Evolutionary conservation across 2,329 filamentous ascomycete species (phyloP).

Genomic region (Aureobasidium sp.): DNA sequence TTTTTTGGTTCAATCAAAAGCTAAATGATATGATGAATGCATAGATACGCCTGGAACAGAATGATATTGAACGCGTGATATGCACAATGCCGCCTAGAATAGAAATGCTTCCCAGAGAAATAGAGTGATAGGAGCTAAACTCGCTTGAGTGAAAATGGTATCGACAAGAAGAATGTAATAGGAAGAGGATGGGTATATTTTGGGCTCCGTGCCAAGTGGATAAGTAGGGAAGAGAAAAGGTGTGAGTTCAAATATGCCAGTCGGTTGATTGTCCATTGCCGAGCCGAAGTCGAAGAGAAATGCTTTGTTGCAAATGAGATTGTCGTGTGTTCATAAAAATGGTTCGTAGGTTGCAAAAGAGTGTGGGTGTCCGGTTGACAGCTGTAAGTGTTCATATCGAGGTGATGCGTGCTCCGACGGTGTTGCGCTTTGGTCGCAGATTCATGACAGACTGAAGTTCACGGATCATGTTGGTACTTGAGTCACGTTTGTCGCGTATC

Average conservation of each 20-base stretch:
- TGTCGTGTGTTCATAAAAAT: background rate
- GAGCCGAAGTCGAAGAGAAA: background rate
- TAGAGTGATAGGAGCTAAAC: background rate
- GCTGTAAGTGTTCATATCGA: slow-evolving; percentile 1
- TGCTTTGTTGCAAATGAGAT: background rate
- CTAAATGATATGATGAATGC: background rate
- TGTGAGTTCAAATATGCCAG: background rate
- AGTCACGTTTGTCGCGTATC: slow-evolving; percentile 65
- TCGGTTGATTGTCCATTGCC: background rate
- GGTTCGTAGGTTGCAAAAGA: background rate
- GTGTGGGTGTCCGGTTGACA: background rate
- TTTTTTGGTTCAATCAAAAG: background rate
- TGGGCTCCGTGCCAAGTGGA: background rate
- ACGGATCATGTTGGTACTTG: slow-evolving; percentile 80
- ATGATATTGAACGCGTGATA: background rate
- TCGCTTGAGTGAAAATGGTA: background rate
- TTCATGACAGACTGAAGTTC: slow-evolving; percentile 84
- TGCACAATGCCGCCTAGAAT: background rate
- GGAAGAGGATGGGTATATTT: background rate
- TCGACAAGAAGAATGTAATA: background rate
- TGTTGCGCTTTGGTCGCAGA: slow-evolving; percentile 18
- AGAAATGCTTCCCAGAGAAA: background rate
- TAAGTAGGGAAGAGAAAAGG: background rate
- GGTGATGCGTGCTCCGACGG: slow-evolving; percentile 3
- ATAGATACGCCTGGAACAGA: background rate